phyloP scores from a whole-genome alignment of 192 early-diverging fungal species.

The Entophlyctis luteolus region DNA sequence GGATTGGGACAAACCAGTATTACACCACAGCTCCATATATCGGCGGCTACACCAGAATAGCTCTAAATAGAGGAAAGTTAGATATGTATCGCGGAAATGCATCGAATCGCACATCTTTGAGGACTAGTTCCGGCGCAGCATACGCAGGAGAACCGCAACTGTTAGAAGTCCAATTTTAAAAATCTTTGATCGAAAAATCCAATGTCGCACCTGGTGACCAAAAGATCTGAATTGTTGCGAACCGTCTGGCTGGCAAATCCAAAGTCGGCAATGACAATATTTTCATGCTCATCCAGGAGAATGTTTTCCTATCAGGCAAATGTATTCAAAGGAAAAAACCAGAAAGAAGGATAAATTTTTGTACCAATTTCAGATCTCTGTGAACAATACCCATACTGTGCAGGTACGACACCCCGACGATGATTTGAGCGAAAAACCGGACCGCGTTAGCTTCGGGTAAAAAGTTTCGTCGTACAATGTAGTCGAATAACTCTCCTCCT shows the following conservation, averaged over 20 bases:
- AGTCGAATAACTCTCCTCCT: constrained; percentile 96
- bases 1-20: constrained; percentile 62
- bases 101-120: constrained; percentile 69
- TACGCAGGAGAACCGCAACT: constrained; percentile 98
- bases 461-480: constrained; percentile 91
- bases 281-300: constrained; percentile 83
- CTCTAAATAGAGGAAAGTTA: constrained; percentile 45
- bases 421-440: constrained; percentile 87
- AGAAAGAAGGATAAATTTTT: neutral
- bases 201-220: constrained; percentile 92
- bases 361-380: constrained; percentile 90
- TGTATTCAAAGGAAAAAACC: neutral
- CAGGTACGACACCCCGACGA: constrained; percentile 88
- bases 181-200: too few species aligned
- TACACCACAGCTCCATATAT: constrained; percentile 98
- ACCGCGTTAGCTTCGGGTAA: constrained; percentile 88
- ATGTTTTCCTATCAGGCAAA: constrained; percentile 73
- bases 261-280: constrained; percentile 97
- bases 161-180: too few species aligned
- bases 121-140: constrained; percentile 96
- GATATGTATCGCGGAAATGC: too few species aligned
- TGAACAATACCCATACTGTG: constrained; percentile 93
- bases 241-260: constrained; percentile 93
- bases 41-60: constrained; percentile 92
- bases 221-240: constrained; percentile 56